These are phyloP conservation scores for Ustilago hordei DNA, from an alignment of 1,284 basidiomycete species.

Conservation along the genomic window DNA sequence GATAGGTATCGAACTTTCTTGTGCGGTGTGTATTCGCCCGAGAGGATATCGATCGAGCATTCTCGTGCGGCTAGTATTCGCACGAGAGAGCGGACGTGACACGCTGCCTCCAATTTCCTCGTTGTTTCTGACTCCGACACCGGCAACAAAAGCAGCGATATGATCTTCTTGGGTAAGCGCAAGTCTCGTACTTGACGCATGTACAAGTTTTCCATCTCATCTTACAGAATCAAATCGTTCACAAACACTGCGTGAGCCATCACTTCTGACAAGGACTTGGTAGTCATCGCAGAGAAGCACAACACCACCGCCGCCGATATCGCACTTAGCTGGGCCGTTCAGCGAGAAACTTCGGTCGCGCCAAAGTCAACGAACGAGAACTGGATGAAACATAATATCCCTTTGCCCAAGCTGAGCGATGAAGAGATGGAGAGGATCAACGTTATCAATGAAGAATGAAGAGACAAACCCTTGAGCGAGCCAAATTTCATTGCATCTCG, in stretches of 20 bases:
- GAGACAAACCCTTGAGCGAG: conserved; percentile 16
- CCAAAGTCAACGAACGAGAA: conserved; percentile 73
- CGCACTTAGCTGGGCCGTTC: conserved; percentile 78
- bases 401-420: conserved; percentile 76
- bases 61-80: no score
- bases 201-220: no score
- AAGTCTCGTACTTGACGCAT: no score
- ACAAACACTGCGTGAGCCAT: conserved; percentile 66
- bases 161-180: no score
- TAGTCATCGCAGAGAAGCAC: conserved; percentile 76
- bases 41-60: no score
- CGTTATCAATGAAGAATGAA: conserved; percentile 47
- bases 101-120: no score
- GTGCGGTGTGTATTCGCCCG: no score
- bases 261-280: conserved; percentile 75
- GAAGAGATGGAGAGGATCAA: conserved; percentile 73
- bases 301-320: conserved; percentile 76
- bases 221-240: conserved; percentile 72
- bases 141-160: no score
- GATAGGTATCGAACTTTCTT: no score
- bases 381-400: conserved; percentile 80
- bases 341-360: conserved; percentile 71
- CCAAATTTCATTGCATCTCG: no score
- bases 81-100: no score
- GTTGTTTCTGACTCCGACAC: no score